Evolutionary conservation across 2,329 filamentous ascomycete genomes (phyloP), one percentile per base, ranked within the genome.

Genomic region (Trichoderma sp.): DNA sequence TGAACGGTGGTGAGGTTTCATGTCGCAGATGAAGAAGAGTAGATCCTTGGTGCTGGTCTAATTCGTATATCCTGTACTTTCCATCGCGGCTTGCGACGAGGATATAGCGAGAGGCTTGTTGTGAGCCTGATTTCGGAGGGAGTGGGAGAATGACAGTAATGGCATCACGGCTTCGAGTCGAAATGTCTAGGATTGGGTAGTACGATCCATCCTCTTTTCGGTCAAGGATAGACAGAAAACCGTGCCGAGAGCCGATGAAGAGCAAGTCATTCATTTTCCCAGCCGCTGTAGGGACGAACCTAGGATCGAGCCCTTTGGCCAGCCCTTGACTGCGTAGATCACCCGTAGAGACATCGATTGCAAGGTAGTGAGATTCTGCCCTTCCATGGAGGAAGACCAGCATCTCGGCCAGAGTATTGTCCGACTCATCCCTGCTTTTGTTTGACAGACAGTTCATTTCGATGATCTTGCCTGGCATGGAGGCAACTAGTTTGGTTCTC

Each of bases 51-150:
- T 79, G 67, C 6, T 74, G 43, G 43, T 78, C 68, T 67, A 86
- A 76, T 34, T 84, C 79, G 76, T 86, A 93, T 63, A 95, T 88
- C 50, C 91, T 88, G 75, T 92, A 94, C 64, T 85, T 89, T 2
- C 94, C 93, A 79, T 97, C 92, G 68, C 94, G 88, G 50, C 92
- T 92, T 4, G 92, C 93, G 0, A 91, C 91, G 15, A 95, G 81
- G 55, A 97, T 85, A 71, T 88, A 85, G 30, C 65, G 75, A 13
- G 73, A 68, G n/a, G 74, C 73, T 36, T 76, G 65, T 0, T 68
- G 8, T n/a, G 70, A 34, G 34, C 53, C 64, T 23, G 63, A 67
- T 28, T 76, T 74, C 12, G 76, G 73, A 0, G 83, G 82, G 1
- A 89, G 81, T 11, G 85, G 80, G 0, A 85, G 76, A 36, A 97